Evolutionary conservation across 345 rosid species (phyloP).

Genomic region (Acer negundo): DNA sequence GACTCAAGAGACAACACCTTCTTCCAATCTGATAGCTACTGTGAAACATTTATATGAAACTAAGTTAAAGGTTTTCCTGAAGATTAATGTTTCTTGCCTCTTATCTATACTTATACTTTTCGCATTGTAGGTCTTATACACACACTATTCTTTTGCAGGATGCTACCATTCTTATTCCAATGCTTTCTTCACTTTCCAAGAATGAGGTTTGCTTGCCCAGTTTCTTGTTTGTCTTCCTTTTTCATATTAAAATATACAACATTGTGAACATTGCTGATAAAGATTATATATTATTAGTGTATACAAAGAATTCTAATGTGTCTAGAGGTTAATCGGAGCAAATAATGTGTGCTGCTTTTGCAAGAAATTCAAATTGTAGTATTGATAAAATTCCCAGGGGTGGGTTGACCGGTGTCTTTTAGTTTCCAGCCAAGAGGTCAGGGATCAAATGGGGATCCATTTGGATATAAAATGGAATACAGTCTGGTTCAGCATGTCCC

Average conservation of each 20-base stretch:
- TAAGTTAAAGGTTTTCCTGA: conserved; percentile 71
- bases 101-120: conserved; percentile 20
- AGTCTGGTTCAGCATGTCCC: too few species aligned
- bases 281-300: neutral
- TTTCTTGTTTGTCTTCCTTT: conserved; percentile 7
- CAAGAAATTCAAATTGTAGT: too few species aligned
- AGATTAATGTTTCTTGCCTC: conserved; percentile 13
- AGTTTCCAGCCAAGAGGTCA: too few species aligned
- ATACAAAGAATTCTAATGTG: neutral
- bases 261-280: neutral
- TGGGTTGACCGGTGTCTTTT: too few species aligned
- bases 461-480: too few species aligned
- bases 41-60: conserved; percentile 94
- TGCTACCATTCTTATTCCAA: conserved; percentile 89
- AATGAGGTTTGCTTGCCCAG: conserved; percentile 61
- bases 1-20: conserved; percentile 80
- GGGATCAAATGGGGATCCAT: too few species aligned
- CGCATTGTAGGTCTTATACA: conserved; percentile 16
- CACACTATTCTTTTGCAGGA: conserved; percentile 63
- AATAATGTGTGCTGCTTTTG: neutral
- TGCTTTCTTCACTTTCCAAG: conserved; percentile 90
- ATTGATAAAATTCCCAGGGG: too few species aligned
- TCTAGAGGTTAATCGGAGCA: neutral
- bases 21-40: conserved; percentile 73
- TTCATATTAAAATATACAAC: conserved; percentile 2